Conservation (phyloP, 805 yeast species). For the Cyberlindnera subsufficiens region DNA sequence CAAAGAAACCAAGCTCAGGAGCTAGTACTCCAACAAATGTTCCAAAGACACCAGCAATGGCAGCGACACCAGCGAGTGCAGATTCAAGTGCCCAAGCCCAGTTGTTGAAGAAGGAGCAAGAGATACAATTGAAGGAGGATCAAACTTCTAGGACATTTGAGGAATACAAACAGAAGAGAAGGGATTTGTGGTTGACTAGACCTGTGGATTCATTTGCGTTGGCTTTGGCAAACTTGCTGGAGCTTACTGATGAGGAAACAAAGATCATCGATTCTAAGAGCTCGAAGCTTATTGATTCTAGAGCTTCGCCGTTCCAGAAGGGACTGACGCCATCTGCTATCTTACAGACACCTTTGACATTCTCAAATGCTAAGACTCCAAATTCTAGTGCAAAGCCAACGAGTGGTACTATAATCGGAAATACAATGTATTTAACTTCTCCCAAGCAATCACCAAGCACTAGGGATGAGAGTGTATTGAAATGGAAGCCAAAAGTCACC, state of each 20-base stretch:
- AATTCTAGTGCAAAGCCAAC: slow-evolving; percentile 14
- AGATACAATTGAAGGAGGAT: slow-evolving; percentile 16
- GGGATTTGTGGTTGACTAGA: slow-evolving; percentile 14
- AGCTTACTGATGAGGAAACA: slow-evolving; percentile 22
- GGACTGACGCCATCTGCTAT: slow-evolving; percentile 25
- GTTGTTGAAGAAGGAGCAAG: slow-evolving; percentile 22
- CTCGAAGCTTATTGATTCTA: slow-evolving; percentile 8
- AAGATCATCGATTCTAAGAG: slow-evolving; percentile 17
- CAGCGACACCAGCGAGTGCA: not conserved
- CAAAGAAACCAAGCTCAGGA: slow-evolving; percentile 6
- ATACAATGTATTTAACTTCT: slow-evolving; percentile 16
- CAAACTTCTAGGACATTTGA: slow-evolving; percentile 8
- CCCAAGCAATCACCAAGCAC: slow-evolving; percentile 21
- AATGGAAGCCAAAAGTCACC: slow-evolving; percentile 20
- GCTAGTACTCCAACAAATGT: slow-evolving; percentile 7
- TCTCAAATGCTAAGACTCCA: slow-evolving; percentile 23
- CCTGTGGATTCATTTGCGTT: slow-evolving; percentile 23
- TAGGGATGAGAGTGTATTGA: slow-evolving; percentile 4
- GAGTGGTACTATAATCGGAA: slow-evolving; percentile 4
- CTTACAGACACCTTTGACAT: slow-evolving; percentile 24
- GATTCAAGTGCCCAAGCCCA: slow-evolving; percentile 10
- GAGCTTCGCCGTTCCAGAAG: slow-evolving; percentile 17
- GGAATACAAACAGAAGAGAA: slow-evolving; percentile 19
- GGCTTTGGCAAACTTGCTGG: slow-evolving; percentile 21
- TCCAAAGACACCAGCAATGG: slow-evolving; percentile 5